Evolutionary conservation across 305 asterid species (phyloP).

Genomic region (Rubia balearica): DNA sequence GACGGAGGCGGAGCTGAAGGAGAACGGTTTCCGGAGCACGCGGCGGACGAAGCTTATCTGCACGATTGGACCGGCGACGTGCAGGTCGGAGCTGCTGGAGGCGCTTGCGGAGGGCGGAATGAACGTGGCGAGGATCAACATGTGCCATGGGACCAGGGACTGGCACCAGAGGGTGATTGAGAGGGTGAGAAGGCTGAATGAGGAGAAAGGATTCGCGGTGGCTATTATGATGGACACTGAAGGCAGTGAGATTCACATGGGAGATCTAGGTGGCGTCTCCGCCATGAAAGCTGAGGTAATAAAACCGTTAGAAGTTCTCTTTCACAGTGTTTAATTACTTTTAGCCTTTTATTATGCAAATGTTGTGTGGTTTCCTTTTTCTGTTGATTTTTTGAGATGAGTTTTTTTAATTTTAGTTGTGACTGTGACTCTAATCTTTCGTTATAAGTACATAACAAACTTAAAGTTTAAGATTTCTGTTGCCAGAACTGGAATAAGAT

Average conservation of each 20-base stretch:
- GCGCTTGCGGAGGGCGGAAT: slow-evolving; percentile 95
- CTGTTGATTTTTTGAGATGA: not conserved
- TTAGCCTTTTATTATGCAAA: not conserved
- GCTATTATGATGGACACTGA: slow-evolving; percentile 99
- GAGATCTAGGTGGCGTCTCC: slow-evolving; percentile 89
- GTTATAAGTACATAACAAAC: not conserved
- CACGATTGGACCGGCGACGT: slow-evolving; percentile 84
- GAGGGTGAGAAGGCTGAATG: slow-evolving; percentile 82
- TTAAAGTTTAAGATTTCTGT: not conserved
- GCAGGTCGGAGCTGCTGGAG: slow-evolving; percentile 85
- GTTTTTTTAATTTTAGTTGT: not conserved
- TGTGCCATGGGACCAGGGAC: slow-evolving; percentile 98
- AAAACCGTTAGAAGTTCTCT: not conserved
- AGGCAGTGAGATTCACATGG: slow-evolving; percentile 99
- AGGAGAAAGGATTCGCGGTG: slow-evolving; percentile 92
- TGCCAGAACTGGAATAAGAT: not conserved
- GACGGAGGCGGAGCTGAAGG: slow-evolving; percentile 93
- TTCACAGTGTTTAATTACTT: not conserved
- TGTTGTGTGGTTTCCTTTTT: not conserved
- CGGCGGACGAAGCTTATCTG: slow-evolving; percentile 88
- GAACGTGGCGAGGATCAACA: slow-evolving; percentile 95
- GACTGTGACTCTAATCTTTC: not conserved
- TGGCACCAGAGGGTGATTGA: slow-evolving; percentile 86
- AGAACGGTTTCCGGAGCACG: slow-evolving; percentile 95
- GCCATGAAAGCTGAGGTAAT: slow-evolving; percentile 92